These are phyloP conservation scores for Nidularia pulvinata DNA, from an alignment of 768 basidiomycete genomes.

Conservation along the genomic window DNA sequence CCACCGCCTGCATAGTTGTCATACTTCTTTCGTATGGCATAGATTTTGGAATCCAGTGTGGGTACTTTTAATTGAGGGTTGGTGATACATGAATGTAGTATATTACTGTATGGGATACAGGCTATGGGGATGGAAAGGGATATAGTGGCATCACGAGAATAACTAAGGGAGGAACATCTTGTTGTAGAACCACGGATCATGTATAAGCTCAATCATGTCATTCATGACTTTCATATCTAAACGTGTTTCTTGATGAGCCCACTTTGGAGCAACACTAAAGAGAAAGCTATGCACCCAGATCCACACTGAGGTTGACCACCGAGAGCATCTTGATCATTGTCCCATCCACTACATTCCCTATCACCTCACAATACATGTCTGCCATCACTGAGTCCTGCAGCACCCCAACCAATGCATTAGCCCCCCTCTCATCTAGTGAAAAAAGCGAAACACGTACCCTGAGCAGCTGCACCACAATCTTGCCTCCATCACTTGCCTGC, in stretches of 20 bases:
- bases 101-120: not conserved
- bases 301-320: slow-evolving; percentile 54
- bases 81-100: not conserved
- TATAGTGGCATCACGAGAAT: not conserved
- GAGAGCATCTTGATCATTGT: slow-evolving; percentile 56
- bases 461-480: slow-evolving; percentile 47
- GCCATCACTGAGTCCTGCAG: slow-evolving; percentile 40
- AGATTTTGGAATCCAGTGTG: too few relatives aligned
- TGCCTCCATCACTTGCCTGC: slow-evolving; percentile 65
- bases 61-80: not conserved
- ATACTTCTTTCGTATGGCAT: too few relatives aligned
- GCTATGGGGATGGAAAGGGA: too few relatives aligned
- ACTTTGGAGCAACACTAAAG: not conserved
- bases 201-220: slow-evolving; percentile 59
- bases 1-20: too few relatives aligned
- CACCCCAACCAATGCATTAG: not conserved
- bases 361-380: slow-evolving; percentile 63
- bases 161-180: slow-evolving; percentile 39
- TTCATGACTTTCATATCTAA: slow-evolving; percentile 62
- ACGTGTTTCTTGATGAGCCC: not conserved
- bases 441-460: slow-evolving; percentile 25
- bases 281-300: slow-evolving; percentile 52
- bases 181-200: slow-evolving; percentile 50
- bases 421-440: not conserved
- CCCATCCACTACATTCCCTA: slow-evolving; percentile 58